Conservation (phyloP, 345 rosid species). For the Limnanthes douglasii region DNA sequence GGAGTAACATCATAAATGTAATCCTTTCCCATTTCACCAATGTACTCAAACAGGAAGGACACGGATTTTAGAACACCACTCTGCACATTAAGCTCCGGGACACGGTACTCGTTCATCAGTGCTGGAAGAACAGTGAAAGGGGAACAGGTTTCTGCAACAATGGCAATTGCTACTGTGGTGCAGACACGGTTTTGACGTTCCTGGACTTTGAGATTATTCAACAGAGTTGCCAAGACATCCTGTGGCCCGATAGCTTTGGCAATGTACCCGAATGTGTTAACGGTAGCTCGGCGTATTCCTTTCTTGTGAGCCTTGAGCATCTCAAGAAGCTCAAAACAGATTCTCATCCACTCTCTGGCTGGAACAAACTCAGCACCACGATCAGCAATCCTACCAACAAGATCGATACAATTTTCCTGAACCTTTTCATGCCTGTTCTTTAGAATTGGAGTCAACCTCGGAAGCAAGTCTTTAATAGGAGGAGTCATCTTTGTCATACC, state of each 20-base stretch:
- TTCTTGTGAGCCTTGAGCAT: slow-evolving; percentile 92
- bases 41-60: slow-evolving; percentile 69
- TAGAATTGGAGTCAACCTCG: slow-evolving; percentile 68
- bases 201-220: slow-evolving; percentile 81
- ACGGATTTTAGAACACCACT: slow-evolving; percentile 73
- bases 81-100: slow-evolving; percentile 77
- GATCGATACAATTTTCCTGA: slow-evolving; percentile 80
- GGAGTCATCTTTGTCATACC: slow-evolving; percentile 93
- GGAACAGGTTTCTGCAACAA: slow-evolving; percentile 76
- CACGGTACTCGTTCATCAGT: slow-evolving; percentile 75
- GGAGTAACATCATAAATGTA: slow-evolving; percentile 80
- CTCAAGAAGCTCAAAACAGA: slow-evolving; percentile 75
- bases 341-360: slow-evolving; percentile 86
- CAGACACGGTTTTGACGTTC: slow-evolving; percentile 85
- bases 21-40: slow-evolving; percentile 86
- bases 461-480: slow-evolving; percentile 77
- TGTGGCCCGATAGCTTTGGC: slow-evolving; percentile 89
- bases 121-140: slow-evolving; percentile 77
- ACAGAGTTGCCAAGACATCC: slow-evolving; percentile 64
- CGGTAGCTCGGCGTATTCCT: slow-evolving; percentile 78
- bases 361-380: slow-evolving; percentile 91
- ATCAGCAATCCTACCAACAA: slow-evolving; percentile 80
- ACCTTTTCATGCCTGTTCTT: slow-evolving; percentile 84
- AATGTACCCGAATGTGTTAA: slow-evolving; percentile 71
- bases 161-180: slow-evolving; percentile 82